Evolutionary conservation across 257 asterid genomes (phyloP).

Genomic region (Penstemon davidsonii): DNA sequence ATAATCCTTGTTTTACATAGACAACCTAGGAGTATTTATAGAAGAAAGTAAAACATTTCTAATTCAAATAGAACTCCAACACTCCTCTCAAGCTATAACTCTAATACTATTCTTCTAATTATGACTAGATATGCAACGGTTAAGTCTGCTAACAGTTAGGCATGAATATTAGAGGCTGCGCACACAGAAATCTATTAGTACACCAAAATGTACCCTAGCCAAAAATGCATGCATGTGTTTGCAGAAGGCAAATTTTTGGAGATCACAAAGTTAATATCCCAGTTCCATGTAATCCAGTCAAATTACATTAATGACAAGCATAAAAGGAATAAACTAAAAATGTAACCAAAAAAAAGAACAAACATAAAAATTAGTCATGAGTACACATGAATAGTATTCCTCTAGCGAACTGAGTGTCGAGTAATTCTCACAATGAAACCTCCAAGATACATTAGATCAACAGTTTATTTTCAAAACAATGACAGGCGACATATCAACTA

Average conservation of each 20-base stretch:
- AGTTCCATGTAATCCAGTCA: neutral
- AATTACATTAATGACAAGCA: conserved; percentile 4
- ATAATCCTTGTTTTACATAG: too few species aligned
- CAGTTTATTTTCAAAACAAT: neutral
- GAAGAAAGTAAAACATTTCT: too few species aligned
- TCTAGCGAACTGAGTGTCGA: neutral
- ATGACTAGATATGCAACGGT: too few species aligned
- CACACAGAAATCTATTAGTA: neutral
- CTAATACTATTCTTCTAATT: too few species aligned
- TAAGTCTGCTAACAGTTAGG: too few species aligned
- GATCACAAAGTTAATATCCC: neutral
- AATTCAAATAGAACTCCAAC: too few species aligned
- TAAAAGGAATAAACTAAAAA: neutral
- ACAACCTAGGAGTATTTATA: too few species aligned
- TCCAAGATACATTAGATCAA: neutral
- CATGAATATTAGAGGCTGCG: too few species aligned
- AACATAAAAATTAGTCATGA: neutral
- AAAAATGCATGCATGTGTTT: neutral
- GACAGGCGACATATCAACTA: neutral
- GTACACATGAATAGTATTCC: neutral
- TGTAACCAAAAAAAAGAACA: too few species aligned
- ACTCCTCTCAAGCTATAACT: too few species aligned
- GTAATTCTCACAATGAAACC: neutral
- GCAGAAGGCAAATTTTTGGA: conserved; percentile 17
- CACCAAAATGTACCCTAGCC: neutral